Evolutionary conservation across 352 stramenopile species (phyloP).

Genomic region (Phytophthora cactorum): DNA sequence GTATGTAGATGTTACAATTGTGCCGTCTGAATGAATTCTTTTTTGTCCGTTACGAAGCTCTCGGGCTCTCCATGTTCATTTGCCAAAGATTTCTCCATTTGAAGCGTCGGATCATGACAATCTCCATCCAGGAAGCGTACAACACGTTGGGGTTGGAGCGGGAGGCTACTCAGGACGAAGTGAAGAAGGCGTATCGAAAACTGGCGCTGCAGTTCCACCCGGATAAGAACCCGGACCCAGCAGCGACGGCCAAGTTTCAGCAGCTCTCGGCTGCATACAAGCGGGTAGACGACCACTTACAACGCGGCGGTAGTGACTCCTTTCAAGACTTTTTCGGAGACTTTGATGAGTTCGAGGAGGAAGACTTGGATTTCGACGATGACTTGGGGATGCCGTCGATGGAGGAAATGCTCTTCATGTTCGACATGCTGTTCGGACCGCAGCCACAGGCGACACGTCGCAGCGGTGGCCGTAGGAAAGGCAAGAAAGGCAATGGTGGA

Average conservation of each 20-base stretch:
- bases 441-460: slow-evolving; percentile 4
- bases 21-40: background rate
- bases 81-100: slow-evolving; percentile 14
- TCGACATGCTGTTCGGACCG: slow-evolving; percentile 69
- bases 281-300: slow-evolving; percentile 59
- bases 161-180: slow-evolving; percentile 49
- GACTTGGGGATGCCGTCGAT: slow-evolving; percentile 47
- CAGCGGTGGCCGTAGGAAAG: background rate
- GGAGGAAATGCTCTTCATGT: slow-evolving; percentile 82
- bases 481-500: slow-evolving; percentile 14
- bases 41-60: background rate
- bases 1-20: background rate
- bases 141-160: slow-evolving; percentile 46
- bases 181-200: slow-evolving; percentile 66
- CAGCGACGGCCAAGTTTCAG: slow-evolving; percentile 76
- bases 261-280: slow-evolving; percentile 76
- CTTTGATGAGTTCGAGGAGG: slow-evolving; percentile 23
- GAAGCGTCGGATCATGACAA: slow-evolving; percentile 25
- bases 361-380: slow-evolving; percentile 41
- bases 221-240: slow-evolving; percentile 68
- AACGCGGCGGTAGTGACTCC: slow-evolving; percentile 18
- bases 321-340: slow-evolving; percentile 19
- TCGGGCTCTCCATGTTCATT: background rate
- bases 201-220: slow-evolving; percentile 74
- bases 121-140: slow-evolving; percentile 56